Base-by-base conservation (phyloP, 140 eudicot species). In the Artemisia princeps region DNA sequence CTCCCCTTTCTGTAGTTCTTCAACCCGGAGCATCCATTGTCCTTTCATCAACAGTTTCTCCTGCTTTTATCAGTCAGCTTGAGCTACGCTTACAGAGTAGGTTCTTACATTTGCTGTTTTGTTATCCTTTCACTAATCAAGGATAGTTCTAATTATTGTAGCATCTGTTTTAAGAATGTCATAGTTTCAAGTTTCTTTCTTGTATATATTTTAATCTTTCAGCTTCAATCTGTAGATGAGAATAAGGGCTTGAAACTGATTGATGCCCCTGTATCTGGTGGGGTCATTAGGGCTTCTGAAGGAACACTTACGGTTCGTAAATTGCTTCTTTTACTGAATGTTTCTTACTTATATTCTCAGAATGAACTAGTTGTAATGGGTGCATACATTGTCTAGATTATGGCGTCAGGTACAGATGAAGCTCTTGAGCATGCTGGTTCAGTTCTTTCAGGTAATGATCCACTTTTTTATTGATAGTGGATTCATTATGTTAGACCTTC, bases 251-350 rank as follows among this genome's bases (percentile, higher is more conserved):
- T 92, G 74, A 88, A 92, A 62, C 69, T 92, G 83, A 84, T 92
- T 73, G 98, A 88, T 84, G 96, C 98, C 69, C 98, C 98, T 67
- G 98, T 92, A 64, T 92, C 98, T 68, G 98, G 98, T 73, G 98
- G 98, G 71, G 98, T 92, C 72, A 79, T 59, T 79, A 82, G 94
- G 77, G 98, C 98, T 68, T 74, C 95, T 28, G 80, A 80, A 69
- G 98, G 98, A 68, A 80, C 92, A 45, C 98, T 92, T 40, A 92
- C 98, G 82, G 98, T 92, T 69, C 23, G 96, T 46, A 76, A 65
- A 33, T 73, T 54, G 58, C 13, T 59, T 11, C 14, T 60, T 62
- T 60, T 48, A 44, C 53, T 26, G 59, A 56, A 48, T 57, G 6
- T 46, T 28, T 68, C 68, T 50, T 30, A 22, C 62, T 67, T 19